Conservation (phyloP, 2,329 filamentous ascomycete genomes). For the Botryotinia globosa region DNA sequence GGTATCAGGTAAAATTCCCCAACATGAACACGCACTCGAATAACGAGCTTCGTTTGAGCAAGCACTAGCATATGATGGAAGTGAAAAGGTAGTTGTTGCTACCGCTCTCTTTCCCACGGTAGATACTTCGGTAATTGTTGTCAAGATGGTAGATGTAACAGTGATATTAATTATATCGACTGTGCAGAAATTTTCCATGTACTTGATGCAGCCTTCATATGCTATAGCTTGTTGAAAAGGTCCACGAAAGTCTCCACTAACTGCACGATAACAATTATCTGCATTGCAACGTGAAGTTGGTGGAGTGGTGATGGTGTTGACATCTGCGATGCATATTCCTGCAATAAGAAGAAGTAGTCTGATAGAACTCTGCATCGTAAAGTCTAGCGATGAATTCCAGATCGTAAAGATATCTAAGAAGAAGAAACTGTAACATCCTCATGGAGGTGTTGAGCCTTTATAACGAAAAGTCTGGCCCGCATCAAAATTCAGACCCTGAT, state of each 20-base stretch:
- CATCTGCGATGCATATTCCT: not conserved
- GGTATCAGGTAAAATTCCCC: constrained; percentile 14
- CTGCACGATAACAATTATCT: constrained; percentile 21
- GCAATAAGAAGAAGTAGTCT: not conserved
- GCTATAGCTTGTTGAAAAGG: constrained; percentile 12
- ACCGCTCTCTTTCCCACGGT: constrained; percentile 12
- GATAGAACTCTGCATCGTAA: not conserved
- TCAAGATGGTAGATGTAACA: constrained; percentile 11
- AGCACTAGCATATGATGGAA: constrained; percentile 20
- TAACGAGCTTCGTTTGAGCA: constrained; percentile 18
- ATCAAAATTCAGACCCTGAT: not conserved
- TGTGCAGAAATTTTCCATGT: constrained; percentile 4
- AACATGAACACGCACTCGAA: constrained; percentile 22
- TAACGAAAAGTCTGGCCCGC: not conserved
- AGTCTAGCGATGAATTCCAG: not conserved
- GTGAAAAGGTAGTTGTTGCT: constrained; percentile 1
- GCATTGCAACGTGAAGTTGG: constrained; percentile 4
- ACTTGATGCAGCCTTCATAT: constrained; percentile 14
- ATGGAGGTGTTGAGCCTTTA: not conserved
- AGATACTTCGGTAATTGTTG: constrained; percentile 14
- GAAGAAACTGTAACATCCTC: not conserved
- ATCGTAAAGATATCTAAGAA: not conserved
- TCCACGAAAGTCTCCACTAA: constrained; percentile 18
- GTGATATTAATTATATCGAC: constrained; percentile 12
- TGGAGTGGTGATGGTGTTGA: not conserved